phyloP scores from a whole-genome alignment of 2,329 filamentous ascomycete genomes.

The Colletotrichum sp. region DNA sequence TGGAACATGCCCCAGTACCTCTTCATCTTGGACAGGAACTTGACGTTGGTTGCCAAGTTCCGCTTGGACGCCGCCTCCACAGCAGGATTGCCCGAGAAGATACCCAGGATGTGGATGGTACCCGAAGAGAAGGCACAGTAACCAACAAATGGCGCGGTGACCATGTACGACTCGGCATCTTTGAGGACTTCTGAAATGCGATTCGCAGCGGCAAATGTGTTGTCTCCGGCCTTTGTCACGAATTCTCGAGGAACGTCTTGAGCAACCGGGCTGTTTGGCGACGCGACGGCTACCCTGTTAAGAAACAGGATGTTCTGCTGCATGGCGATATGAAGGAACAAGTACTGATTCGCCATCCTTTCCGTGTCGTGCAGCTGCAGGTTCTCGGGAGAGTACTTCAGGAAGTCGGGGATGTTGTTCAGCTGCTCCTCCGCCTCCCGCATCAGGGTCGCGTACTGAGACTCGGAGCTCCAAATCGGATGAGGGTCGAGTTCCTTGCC shows the following conservation, averaged over 20 bases:
- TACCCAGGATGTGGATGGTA: conserved; percentile 91
- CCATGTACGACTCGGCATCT: conserved; percentile 78
- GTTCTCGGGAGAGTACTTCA: conserved; percentile 83
- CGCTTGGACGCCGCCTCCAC: conserved; percentile 81
- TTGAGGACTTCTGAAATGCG: conserved; percentile 84
- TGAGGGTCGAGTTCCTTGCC: conserved; percentile 79
- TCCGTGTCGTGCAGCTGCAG: conserved; percentile 84
- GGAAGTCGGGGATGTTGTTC: conserved; percentile 68
- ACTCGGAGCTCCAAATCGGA: conserved; percentile 84
- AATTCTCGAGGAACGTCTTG: conserved; percentile 80
- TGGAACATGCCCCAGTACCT: conserved; percentile 99
- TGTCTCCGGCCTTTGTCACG: conserved; percentile 74
- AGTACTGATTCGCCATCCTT: conserved; percentile 86
- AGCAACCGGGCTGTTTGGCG: conserved; percentile 66
- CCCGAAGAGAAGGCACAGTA: conserved; percentile 95
- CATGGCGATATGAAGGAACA: conserved; percentile 89
- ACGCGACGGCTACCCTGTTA: conserved; percentile 83
- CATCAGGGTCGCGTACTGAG: conserved; percentile 74
- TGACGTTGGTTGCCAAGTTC: conserved; percentile 86
- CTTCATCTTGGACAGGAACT: conserved; percentile 93
- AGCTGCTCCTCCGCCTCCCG: conserved; percentile 75
- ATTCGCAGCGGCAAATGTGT: conserved; percentile 83
- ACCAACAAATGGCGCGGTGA: conserved; percentile 90
- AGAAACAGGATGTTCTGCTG: conserved; percentile 92
- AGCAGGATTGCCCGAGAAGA: conserved; percentile 82